phyloP scores from a whole-genome alignment of 306 rosid genomes.

The Citrullus mucosospermus region DNA sequence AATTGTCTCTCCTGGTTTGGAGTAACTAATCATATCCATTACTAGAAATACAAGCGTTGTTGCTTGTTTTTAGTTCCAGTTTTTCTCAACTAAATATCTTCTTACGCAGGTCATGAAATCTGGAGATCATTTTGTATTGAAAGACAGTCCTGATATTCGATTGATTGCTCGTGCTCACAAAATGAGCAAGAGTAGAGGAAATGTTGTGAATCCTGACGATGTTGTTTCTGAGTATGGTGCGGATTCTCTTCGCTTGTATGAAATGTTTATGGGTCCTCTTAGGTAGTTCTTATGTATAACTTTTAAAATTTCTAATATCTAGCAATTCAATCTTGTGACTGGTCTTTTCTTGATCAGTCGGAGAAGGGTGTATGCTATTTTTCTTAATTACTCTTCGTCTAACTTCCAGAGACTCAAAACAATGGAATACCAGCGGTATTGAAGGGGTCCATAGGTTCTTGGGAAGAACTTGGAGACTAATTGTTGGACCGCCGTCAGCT shows the following conservation, averaged over 20 bases:
- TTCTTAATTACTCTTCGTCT: neutral
- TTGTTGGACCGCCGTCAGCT: conserved; percentile 69
- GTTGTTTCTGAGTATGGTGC: conserved; percentile 93
- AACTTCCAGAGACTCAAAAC: conserved; percentile 63
- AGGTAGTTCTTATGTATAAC: conserved; percentile 35
- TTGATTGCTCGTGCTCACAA: conserved; percentile 78
- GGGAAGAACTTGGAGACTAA: conserved; percentile 88
- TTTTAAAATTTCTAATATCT: neutral
- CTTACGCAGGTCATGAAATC: conserved; percentile 54
- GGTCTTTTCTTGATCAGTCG: neutral
- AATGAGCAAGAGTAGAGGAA: conserved; percentile 98
- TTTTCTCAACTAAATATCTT: conserved; percentile 9
- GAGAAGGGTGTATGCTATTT: neutral
- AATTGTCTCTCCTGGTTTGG: neutral
- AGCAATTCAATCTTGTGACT: conserved; percentile 9
- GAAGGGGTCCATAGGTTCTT: conserved; percentile 92
- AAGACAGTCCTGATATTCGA: conserved; percentile 61
- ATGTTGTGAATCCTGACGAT: conserved; percentile 90
- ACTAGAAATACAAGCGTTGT: neutral
- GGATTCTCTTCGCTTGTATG: conserved; percentile 91
- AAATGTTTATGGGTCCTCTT: conserved; percentile 99
- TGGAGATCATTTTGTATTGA: conserved; percentile 74
- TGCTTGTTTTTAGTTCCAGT: neutral
- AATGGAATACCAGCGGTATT: conserved; percentile 91
- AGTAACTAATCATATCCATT: neutral